These are phyloP conservation scores for Rhodotorula graminis DNA, from an alignment of 768 basidiomycete species.

Conservation along the genomic window DNA sequence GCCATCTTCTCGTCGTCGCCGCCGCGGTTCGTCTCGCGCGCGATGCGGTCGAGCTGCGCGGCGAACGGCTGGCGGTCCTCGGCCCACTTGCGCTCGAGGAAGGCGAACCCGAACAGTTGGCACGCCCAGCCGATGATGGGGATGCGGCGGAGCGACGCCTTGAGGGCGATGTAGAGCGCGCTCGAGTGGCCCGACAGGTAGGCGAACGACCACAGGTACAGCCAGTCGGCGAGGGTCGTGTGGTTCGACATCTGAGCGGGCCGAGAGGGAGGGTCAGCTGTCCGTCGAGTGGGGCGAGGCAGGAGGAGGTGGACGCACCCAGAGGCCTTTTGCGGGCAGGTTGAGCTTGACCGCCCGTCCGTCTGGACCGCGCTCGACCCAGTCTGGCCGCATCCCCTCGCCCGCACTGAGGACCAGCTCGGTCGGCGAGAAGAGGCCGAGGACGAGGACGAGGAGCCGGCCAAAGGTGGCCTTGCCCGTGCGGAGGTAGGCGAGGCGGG, in stretches of 20 bases:
- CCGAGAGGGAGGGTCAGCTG: no score
- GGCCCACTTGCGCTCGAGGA: slow-evolving; percentile 89
- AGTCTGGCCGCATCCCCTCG: slow-evolving; percentile 47
- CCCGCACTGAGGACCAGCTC: slow-evolving; percentile 65
- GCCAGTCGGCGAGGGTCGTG: slow-evolving; percentile 56
- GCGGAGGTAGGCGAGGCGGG: background rate
- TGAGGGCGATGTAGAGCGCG: slow-evolving; percentile 81
- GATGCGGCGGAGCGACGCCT: slow-evolving; percentile 76
- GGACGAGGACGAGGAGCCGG: slow-evolving; percentile 57
- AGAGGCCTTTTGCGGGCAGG: slow-evolving; percentile 60
- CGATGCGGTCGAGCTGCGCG: slow-evolving; percentile 55
- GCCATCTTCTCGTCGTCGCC: slow-evolving; percentile 55
- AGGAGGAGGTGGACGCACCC: slow-evolving; percentile 2
- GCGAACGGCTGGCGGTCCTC: slow-evolving; percentile 68
- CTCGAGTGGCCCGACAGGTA: slow-evolving; percentile 67
- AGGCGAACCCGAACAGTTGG: slow-evolving; percentile 90
- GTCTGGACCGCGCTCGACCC: slow-evolving; percentile 57
- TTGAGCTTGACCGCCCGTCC: slow-evolving; percentile 61
- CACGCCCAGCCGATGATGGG: slow-evolving; percentile 86
- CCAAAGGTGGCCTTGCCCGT: slow-evolving; percentile 23
- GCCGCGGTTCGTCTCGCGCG: slow-evolving; percentile 40
- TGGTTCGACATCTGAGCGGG: slow-evolving; percentile 72
- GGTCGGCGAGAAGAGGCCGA: slow-evolving; percentile 77
- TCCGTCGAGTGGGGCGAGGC: background rate
- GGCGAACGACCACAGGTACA: slow-evolving; percentile 69